Percentiles rank a stretch among this genome's conserved stretches.
phyloP scores from a whole-genome alignment of 2,329 filamentous ascomycete species.

The Geoglossum cookeanum region DNA sequence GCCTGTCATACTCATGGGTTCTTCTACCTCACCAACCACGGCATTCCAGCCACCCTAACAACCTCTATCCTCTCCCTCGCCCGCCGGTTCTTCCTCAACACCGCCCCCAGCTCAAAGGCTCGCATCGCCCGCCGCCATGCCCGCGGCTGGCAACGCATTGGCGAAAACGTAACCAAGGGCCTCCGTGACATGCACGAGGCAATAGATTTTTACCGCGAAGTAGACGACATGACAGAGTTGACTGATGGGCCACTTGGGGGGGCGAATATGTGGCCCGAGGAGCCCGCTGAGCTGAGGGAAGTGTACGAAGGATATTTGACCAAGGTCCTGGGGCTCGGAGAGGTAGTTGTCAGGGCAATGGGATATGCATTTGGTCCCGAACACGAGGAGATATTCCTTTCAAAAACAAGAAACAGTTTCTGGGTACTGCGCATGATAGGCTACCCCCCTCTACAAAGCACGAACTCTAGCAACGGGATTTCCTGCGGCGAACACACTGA shows the following conservation, averaged over 20 bases:
- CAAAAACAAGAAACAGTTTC: conserved; percentile 12
- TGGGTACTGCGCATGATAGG: conserved; percentile 15
- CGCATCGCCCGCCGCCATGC: conserved; percentile 10
- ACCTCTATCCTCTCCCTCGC: conserved; percentile 7
- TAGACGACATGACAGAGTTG: conserved; percentile 8
- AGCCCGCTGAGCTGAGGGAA: conserved; percentile 12
- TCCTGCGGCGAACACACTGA: conserved; percentile 25
- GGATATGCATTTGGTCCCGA: conserved; percentile 9
- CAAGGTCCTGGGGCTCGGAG: conserved; percentile 9
- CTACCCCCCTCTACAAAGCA: conserved; percentile 9
- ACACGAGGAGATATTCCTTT: conserved; percentile 13
- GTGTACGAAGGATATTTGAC: conserved; percentile 14
- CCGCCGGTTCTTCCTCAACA: conserved; percentile 11
- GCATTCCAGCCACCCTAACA: conserved; percentile 5
- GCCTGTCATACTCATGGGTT: conserved; percentile 14
- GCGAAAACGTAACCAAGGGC: conserved; percentile 14
- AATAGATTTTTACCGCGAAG: conserved; percentile 16
- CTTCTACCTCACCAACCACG: conserved; percentile 13
- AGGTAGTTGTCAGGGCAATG: conserved; percentile 13
- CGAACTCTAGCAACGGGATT: conserved; percentile 13
- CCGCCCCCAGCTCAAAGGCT: conserved; percentile 10
- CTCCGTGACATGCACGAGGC: conserved; percentile 10
- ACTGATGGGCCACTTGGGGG: conserved; percentile 20
- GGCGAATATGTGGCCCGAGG: conserved; percentile 24
- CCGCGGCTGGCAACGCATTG: conserved; percentile 13